Conservation (phyloP, 495 filamentous ascomycete genomes). For the Penicillium parvum region DNA sequence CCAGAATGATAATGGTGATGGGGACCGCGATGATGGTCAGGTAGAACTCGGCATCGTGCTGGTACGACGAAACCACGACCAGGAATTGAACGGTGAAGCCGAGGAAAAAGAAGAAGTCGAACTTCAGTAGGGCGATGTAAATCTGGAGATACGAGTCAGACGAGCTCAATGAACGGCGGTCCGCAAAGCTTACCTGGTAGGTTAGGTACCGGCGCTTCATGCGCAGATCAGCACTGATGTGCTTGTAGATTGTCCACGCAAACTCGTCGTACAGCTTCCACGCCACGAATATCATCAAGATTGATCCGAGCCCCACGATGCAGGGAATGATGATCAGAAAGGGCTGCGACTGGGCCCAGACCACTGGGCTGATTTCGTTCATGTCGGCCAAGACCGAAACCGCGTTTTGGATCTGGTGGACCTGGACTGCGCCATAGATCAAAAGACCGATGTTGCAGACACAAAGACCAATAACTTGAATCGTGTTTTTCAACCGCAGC, state of each 20-base stretch:
- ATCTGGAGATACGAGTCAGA: slow-evolving; percentile 56
- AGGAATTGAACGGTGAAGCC: slow-evolving; percentile 97
- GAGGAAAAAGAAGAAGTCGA: slow-evolving; percentile 99
- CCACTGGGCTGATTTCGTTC: slow-evolving; percentile 32
- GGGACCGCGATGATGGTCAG: slow-evolving; percentile 87
- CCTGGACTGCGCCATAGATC: slow-evolving; percentile 87
- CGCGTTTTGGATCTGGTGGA: slow-evolving; percentile 77
- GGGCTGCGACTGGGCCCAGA: slow-evolving; percentile 66
- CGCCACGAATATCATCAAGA: slow-evolving; percentile 69
- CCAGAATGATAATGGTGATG: slow-evolving; percentile 80
- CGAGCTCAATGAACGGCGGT: background rate
- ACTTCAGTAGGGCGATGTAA: slow-evolving; percentile 95
- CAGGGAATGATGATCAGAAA: slow-evolving; percentile 82
- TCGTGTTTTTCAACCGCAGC: slow-evolving; percentile 91
- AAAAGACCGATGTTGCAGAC: slow-evolving; percentile 85
- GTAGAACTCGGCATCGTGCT: slow-evolving; percentile 67
- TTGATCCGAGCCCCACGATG: slow-evolving; percentile 70
- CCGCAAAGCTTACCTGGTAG: slow-evolving; percentile 70
- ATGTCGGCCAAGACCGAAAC: slow-evolving; percentile 43
- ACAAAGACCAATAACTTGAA: slow-evolving; percentile 95
- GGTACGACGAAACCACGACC: slow-evolving; percentile 74
- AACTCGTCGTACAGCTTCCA: slow-evolving; percentile 98
- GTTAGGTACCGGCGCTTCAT: slow-evolving; percentile 96
- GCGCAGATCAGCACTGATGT: slow-evolving; percentile 93
- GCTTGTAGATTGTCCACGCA: slow-evolving; percentile 98